Conservation (phyloP, 23 red algal genomes). For the Chondrus crispus region DNA sequence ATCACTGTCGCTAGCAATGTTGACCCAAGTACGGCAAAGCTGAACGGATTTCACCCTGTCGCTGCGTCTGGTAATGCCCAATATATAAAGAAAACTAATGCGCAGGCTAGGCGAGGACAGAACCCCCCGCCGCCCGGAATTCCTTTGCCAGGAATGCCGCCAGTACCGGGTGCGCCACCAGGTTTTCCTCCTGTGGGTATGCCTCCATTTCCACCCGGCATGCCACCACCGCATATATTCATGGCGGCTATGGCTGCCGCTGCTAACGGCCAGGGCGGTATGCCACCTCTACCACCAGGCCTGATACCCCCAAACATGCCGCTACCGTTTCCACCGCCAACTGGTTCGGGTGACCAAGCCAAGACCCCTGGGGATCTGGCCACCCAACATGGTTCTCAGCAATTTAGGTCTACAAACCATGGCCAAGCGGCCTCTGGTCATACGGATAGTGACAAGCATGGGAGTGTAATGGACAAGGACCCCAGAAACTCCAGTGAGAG, state of each 20-base stretch:
- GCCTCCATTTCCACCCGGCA: conserved; percentile 34
- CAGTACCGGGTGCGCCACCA: conserved; percentile 23
- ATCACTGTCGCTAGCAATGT: neutral
- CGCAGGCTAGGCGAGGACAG: conserved; percentile 31
- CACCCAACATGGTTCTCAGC: neutral
- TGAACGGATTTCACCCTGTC: neutral
- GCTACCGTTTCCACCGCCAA: conserved; percentile 37
- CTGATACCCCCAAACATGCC: neutral
- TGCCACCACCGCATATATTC: conserved; percentile 40
- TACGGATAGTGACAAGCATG: neutral
- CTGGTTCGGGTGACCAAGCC: neutral
- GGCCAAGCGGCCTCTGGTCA: neutral
- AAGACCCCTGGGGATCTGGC: neutral
- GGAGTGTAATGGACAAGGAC: neutral
- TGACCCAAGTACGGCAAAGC: neutral
- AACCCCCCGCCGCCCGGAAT: conserved; percentile 18
- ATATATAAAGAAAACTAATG: conserved; percentile 22
- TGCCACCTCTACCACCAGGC: conserved; percentile 11
- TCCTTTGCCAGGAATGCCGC: conserved; percentile 31
- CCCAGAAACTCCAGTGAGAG: neutral
- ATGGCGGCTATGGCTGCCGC: conserved; percentile 42
- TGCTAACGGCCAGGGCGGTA: neutral
- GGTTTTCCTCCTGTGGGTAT: conserved; percentile 46
- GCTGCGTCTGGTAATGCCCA: conserved; percentile 3
- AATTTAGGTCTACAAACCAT: neutral